phyloP scores from a whole-genome alignment of 108 stramenopile genomes.

The Nitzschia inconspicua region DNA sequence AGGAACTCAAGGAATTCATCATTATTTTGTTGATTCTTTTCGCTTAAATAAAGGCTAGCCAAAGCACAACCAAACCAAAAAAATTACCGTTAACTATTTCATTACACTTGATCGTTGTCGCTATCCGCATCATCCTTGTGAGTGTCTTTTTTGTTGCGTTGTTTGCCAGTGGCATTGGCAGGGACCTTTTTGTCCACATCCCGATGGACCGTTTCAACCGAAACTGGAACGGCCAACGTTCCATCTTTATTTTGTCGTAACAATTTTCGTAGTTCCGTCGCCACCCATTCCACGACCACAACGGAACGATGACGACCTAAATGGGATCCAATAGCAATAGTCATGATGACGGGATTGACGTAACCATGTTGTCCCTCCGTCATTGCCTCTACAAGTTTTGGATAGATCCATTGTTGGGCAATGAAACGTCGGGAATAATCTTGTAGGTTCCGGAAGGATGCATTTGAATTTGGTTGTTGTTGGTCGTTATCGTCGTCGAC shows the following conservation, averaged over 20 bases:
- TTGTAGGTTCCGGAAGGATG: not conserved
- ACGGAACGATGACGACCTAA: conserved; percentile 77
- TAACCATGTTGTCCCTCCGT: conserved; percentile 71
- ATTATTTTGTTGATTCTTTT: no score
- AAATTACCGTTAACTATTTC: no score
- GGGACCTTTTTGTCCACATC: conserved; percentile 22
- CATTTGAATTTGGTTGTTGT: no score
- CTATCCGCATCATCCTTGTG: no score
- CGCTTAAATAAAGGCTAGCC: no score
- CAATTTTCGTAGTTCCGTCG: conserved; percentile 31
- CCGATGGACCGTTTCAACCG: conserved; percentile 25
- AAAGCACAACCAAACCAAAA: no score
- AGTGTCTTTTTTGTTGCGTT: conserved; percentile 1
- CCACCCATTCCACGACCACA: conserved; percentile 48
- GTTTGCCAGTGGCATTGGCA: not conserved
- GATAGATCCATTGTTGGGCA: conserved; percentile 37
- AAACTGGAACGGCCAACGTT: conserved; percentile 8
- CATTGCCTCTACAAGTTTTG: conserved; percentile 36
- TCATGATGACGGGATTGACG: conserved; percentile 67
- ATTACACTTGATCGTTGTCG: no score
- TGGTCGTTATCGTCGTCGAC: not conserved
- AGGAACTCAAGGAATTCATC: no score
- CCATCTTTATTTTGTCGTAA: conserved; percentile 26
- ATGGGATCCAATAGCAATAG: conserved; percentile 64
- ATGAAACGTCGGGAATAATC: conserved; percentile 31